Evolutionary conservation across 2,329 filamentous ascomycete genomes (phyloP).

Genomic region (Venturia aucupariae): DNA sequence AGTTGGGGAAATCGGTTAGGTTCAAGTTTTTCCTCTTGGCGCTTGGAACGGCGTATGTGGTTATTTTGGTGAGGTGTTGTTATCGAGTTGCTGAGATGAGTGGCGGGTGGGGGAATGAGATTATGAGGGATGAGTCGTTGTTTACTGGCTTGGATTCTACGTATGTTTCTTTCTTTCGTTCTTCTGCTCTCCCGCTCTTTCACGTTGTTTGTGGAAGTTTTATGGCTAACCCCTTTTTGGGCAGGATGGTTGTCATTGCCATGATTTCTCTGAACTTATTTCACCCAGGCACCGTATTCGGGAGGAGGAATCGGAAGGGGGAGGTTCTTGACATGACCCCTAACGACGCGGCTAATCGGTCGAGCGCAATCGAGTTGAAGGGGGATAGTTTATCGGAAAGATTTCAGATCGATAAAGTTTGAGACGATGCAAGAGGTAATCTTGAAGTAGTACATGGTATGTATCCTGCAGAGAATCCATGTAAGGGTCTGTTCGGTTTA

Average conservation of each 20-base stretch:
- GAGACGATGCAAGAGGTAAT: no score
- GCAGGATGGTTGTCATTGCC: not conserved
- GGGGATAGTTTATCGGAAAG: not conserved
- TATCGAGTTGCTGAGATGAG: constrained; percentile 53
- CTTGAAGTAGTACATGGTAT: no score
- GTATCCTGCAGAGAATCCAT: no score
- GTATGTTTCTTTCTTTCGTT: constrained; percentile 24
- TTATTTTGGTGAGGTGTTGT: constrained; percentile 21
- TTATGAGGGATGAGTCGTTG: constrained; percentile 54
- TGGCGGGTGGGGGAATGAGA: constrained; percentile 52
- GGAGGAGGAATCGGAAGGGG: not conserved
- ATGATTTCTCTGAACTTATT: not conserved
- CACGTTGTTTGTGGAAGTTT: no score
- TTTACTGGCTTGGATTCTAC: constrained; percentile 51
- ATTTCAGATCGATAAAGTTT: not conserved
- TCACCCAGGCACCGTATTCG: not conserved
- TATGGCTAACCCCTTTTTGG: no score
- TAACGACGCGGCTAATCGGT: not conserved
- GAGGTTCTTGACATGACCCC: not conserved
- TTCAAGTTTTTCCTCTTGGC: constrained; percentile 20
- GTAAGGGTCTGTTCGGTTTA: no score
- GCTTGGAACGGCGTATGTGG: constrained; percentile 15
- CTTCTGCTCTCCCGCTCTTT: no score
- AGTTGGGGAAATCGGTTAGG: constrained; percentile 15
- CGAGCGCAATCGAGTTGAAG: not conserved